Evolutionary conservation across 345 rosid species (phyloP), one percentile per base, ranked within the genome.

Genomic region (Cochlearia excelsa): DNA sequence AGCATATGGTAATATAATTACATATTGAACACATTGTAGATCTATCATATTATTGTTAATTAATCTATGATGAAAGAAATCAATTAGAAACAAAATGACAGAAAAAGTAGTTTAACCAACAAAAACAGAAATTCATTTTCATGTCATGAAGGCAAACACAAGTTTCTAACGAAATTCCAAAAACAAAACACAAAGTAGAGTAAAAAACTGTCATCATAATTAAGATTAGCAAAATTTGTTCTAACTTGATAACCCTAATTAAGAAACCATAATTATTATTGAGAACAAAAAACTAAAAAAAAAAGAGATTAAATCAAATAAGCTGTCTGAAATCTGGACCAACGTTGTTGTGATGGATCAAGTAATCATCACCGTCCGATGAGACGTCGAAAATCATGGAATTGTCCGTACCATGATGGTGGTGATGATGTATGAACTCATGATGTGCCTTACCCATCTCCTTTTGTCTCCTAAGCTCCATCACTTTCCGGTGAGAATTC

Each of bases 321-420:
- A 86, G 77, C 79, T 91, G 88, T 76, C 88, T 71, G 80, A 80
- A 84, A 73, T 88, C 86, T 44, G 95, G 86, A 1, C 96, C 95
- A 78, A 80, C 78, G 51, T 82, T 88, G 31, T 88, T 88, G 31
- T 88, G 95, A 66, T 88, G 95, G 77, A 88, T 88, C 82, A 84
- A 76, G 79, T 82, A 84, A 76, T 84, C 95, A 16, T 83, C 95
- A 39, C 86, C 82, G 85, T 80, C 81, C 59, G 87, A 67, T 60
- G 89, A 65, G 52, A 76, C 83, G 54, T 85, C 89, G 34, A 84
- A 84, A 52, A 73, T 74, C 83, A 83, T 79, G 41, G 56, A 30
- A 58, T 27, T 51, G 10, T 51, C 60, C 56, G 61, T 56, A 68
- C 45, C 75, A 40, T 80, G 89, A 57, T 81, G 96, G 33, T 79